Percentiles rank a stretch among this genome's conserved stretches.
These are phyloP conservation scores for Calocera cornea DNA, from an alignment of 768 basidiomycete genomes.

Conservation along the genomic window DNA sequence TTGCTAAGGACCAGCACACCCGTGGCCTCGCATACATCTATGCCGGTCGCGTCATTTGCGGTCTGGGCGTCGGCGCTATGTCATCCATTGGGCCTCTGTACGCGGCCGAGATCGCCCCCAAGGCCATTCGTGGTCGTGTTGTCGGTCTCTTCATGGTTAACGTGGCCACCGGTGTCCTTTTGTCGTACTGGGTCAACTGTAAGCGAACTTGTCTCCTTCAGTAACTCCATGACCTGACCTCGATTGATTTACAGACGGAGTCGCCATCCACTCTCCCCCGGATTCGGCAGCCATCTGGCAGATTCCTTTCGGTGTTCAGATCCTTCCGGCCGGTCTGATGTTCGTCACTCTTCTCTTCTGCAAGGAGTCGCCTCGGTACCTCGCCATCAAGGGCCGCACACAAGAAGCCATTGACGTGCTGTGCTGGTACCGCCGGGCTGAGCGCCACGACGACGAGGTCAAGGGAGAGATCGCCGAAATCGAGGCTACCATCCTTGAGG, in stretches of 20 bases:
- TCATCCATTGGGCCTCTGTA: conserved; percentile 72
- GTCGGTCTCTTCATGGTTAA: conserved; percentile 80
- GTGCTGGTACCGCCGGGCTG: background rate
- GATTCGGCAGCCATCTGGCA: conserved; percentile 1
- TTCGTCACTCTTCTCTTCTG: background rate
- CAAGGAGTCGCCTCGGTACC: background rate
- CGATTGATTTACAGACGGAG: background rate
- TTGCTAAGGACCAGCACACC: conserved; percentile 35
- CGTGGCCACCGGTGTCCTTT: conserved; percentile 77
- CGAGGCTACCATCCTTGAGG: background rate
- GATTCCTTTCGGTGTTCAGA: background rate
- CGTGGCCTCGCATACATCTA: conserved; percentile 59
- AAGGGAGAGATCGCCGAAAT: background rate
- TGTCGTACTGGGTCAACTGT: conserved; percentile 75
- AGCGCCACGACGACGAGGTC: background rate
- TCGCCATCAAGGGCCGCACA: background rate
- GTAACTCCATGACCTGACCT: background rate
- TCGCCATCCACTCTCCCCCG: background rate
- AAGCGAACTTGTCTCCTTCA: conserved; percentile 18
- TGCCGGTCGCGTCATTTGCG: conserved; percentile 64
- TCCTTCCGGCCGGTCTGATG: background rate
- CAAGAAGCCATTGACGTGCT: conserved; percentile 1
- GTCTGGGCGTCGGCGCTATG: conserved; percentile 70
- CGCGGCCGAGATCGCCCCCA: conserved; percentile 78
- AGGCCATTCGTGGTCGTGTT: conserved; percentile 74